These are phyloP conservation scores for Penstemon barbatus DNA, from an alignment of 257 asterid species.

Conservation along the genomic window DNA sequence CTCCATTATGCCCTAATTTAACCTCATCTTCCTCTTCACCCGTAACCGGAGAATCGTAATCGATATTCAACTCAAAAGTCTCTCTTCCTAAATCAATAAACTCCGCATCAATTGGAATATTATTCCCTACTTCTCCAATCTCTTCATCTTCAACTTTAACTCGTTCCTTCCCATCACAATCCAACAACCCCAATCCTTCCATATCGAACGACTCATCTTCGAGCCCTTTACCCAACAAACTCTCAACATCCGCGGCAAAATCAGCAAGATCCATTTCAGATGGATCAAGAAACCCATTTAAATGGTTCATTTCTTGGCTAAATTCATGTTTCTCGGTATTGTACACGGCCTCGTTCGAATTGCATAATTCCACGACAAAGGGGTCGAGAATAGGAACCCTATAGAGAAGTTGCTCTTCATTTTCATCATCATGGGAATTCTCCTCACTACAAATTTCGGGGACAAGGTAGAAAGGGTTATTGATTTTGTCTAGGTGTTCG, in stretches of 20 bases:
- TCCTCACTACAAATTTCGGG: constrained; percentile 69
- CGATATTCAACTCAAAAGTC: constrained; percentile 58
- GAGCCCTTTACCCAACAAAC: constrained; percentile 69
- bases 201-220: constrained; percentile 66
- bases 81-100: constrained; percentile 43
- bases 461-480: constrained; percentile 44
- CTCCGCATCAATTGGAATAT: constrained; percentile 23
- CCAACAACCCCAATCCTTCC: constrained; percentile 62
- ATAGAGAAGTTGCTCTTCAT: constrained; percentile 63
- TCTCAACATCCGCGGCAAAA: constrained; percentile 81
- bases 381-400: constrained; percentile 77
- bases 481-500: neutral
- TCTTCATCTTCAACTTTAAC: constrained; percentile 55
- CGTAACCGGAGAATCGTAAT: constrained; percentile 41
- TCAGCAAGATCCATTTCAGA: constrained; percentile 81
- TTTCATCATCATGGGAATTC: constrained; percentile 50
- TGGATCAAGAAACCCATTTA: constrained; percentile 50
- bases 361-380: constrained; percentile 45
- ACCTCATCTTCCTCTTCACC: constrained; percentile 36
- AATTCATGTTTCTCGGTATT: constrained; percentile 25
- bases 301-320: constrained; percentile 21
- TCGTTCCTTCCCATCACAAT: constrained; percentile 35
- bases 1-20: constrained; percentile 6
- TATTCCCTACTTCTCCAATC: constrained; percentile 15
- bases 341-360: constrained; percentile 3